phyloP scores from a whole-genome alignment of 345 rosid genomes.

The Lumnitzera littorea region DNA sequence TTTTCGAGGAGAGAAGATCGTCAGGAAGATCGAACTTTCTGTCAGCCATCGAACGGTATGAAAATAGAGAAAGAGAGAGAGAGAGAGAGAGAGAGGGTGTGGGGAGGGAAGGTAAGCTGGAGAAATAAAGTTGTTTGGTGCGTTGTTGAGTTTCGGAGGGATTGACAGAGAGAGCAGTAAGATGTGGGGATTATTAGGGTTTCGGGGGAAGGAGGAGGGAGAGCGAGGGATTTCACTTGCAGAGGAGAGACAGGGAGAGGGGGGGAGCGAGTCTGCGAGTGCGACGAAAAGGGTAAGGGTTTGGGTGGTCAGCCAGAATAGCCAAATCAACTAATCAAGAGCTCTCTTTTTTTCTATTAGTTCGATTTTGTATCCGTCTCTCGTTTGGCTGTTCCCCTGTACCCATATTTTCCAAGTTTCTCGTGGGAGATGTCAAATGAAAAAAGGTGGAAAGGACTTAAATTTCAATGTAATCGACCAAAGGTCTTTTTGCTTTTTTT shows the following conservation, averaged over 20 bases:
- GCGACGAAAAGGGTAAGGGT: slow-evolving; percentile 14
- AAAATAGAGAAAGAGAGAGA: slow-evolving; percentile 1
- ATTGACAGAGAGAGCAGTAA: slow-evolving; percentile 1
- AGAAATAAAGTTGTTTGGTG: slow-evolving; percentile 2
- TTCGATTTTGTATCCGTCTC: not conserved
- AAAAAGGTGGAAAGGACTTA: not conserved
- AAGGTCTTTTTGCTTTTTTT: no score
- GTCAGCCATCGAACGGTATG: slow-evolving; percentile 45
- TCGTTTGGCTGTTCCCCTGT: not conserved
- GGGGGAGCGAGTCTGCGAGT: not conserved
- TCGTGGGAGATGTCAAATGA: not conserved
- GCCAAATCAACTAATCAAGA: slow-evolving; percentile 14
- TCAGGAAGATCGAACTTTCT: slow-evolving; percentile 80
- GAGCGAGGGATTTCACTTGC: slow-evolving; percentile 3
- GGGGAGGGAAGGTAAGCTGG: slow-evolving; percentile 5
- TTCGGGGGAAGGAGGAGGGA: slow-evolving; percentile 17
- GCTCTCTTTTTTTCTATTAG: not conserved
- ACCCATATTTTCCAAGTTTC: not conserved
- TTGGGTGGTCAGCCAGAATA: slow-evolving; percentile 34
- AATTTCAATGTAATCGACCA: not conserved
- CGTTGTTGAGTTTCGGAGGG: not conserved
- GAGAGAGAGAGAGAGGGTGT: slow-evolving; percentile 2
- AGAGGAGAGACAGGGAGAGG: slow-evolving; percentile 10
- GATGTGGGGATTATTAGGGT: slow-evolving; percentile 15
- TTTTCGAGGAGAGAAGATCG: slow-evolving; percentile 60